A percentile compares a stretch with the other conserved stretches of the same genome.
phyloP scores from a whole-genome alignment of 1,284 basidiomycete species.

The Schizophyllum commune region DNA sequence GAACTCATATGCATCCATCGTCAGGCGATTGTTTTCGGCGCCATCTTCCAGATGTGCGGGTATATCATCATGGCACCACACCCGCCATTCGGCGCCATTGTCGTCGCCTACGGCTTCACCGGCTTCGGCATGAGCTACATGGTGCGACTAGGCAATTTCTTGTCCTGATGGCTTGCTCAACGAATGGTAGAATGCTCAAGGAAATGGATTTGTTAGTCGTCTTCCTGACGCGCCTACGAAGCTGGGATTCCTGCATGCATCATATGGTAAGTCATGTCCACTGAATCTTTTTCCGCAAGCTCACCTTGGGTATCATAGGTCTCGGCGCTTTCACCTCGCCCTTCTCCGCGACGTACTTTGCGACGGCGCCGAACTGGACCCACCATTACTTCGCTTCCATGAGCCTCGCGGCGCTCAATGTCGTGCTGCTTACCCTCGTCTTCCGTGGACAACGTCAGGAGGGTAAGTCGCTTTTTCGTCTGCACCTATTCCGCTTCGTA shows the following conservation, averaged over 20 bases:
- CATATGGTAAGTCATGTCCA: conserved; percentile 20
- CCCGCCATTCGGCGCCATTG: conserved; percentile 48
- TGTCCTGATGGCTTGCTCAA: neutral
- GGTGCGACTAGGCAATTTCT: conserved; percentile 15
- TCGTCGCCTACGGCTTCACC: conserved; percentile 37
- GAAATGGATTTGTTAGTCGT: conserved; percentile 36
- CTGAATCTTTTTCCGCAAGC: too few species aligned
- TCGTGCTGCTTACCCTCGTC: conserved; percentile 27
- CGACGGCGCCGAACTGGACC: conserved; percentile 30
- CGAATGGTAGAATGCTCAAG: conserved; percentile 33
- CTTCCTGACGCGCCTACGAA: conserved; percentile 29
- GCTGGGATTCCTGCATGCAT: conserved; percentile 35
- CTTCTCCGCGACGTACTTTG: conserved; percentile 40
- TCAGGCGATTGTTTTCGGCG: conserved; percentile 16
- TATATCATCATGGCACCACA: conserved; percentile 26
- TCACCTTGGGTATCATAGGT: conserved; percentile 1
- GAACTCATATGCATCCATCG: neutral
- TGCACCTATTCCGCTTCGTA: neutral
- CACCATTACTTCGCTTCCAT: conserved; percentile 47
- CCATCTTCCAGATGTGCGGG: neutral
- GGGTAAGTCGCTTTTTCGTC: conserved; percentile 16
- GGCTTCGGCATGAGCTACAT: conserved; percentile 47
- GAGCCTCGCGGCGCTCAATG: conserved; percentile 36
- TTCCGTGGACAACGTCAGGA: conserved; percentile 44
- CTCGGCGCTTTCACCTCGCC: conserved; percentile 39